Base-by-base conservation (phyloP, 139 green algal species). In the Axilococcus clingmanii region DNA sequence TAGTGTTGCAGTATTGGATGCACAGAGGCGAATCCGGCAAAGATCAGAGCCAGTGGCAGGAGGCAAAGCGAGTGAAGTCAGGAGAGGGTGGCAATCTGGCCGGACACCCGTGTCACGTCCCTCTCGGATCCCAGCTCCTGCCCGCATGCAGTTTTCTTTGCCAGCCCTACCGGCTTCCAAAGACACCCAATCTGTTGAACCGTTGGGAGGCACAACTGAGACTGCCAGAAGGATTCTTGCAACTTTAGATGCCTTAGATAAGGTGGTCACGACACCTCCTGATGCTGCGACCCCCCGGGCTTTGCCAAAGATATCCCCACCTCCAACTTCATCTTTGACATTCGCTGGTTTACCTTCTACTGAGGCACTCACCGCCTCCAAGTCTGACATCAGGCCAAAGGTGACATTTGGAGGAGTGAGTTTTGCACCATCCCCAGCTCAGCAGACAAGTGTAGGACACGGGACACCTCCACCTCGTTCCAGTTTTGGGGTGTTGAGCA, bases 211-310 rank as follows among this genome's bases (percentile, higher is more conserved):
- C 27, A 73, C 51, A 12, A 66, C 65, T 12, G 65, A 73, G 24
- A 73, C 65, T 4, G 65, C 65, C 11, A 43, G 65, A 32, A 55
- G 57, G 34, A 73, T 73, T 46, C 51, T 72, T 22, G 57, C 36
- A 25, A 66, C 65, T 4, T 46, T 73, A 23, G 57, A 73, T 17
- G 29, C 40, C 16, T 28, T 73, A 44, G 57, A 72, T 35, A 22
- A 66, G 20, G 52, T 28, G 11, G 40, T 56, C n/a, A 52, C 27
- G 15, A 48, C 47, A 27, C 57, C 57, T 38, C 31, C 9, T 30
- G 35, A 20, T 24, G 60, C 60, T 15, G 22, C 20, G 2, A 57
- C 23, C 16, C 36, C 34, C 17, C 25, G 33, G 9, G 35, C 27
- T 8, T 41, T 23, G 7, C 20, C 23, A 22, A 33, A 3, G 9